Evolutionary conservation across 2,329 filamentous ascomycete genomes (phyloP).

Genomic region (Arachnopeziza araneosa): DNA sequence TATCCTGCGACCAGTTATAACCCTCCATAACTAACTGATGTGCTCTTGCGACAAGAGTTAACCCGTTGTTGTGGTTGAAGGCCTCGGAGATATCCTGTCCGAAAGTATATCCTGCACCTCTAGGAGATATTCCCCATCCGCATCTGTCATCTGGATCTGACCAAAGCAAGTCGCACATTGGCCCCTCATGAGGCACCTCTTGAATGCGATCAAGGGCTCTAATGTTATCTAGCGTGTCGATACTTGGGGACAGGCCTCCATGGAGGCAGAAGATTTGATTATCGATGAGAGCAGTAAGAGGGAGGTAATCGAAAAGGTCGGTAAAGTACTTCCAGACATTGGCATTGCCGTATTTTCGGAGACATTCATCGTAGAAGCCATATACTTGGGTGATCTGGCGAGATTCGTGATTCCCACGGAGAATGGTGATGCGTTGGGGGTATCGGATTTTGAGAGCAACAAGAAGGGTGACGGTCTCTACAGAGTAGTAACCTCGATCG

Average conservation of each 20-base stretch:
- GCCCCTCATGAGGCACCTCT: slow-evolving; percentile 95
- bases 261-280: slow-evolving; percentile 99
- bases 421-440: slow-evolving; percentile 94
- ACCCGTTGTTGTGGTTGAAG: slow-evolving; percentile 97
- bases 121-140: slow-evolving; percentile 92
- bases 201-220: slow-evolving; percentile 92
- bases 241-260: slow-evolving; percentile 92
- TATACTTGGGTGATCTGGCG: slow-evolving; percentile 99
- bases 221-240: slow-evolving; percentile 94
- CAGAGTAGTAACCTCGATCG: slow-evolving; percentile 97
- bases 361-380: slow-evolving; percentile 98
- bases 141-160: slow-evolving; percentile 96
- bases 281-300: slow-evolving; percentile 93
- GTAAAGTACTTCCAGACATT: slow-evolving; percentile 99
- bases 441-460: slow-evolving; percentile 98
- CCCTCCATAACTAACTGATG: slow-evolving; percentile 99
- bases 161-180: slow-evolving; percentile 98
- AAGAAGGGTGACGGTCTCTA: slow-evolving; percentile 94
- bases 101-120: slow-evolving; percentile 92
- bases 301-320: slow-evolving; percentile 97
- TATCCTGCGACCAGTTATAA: slow-evolving; percentile 98
- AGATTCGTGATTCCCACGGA: slow-evolving; percentile 98
- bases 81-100: slow-evolving; percentile 97
- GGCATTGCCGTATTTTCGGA: slow-evolving; percentile 97
- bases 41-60: slow-evolving; percentile 91